Conservation (phyloP, 2,329 filamentous ascomycete genomes). For the Penicillium sp. region DNA sequence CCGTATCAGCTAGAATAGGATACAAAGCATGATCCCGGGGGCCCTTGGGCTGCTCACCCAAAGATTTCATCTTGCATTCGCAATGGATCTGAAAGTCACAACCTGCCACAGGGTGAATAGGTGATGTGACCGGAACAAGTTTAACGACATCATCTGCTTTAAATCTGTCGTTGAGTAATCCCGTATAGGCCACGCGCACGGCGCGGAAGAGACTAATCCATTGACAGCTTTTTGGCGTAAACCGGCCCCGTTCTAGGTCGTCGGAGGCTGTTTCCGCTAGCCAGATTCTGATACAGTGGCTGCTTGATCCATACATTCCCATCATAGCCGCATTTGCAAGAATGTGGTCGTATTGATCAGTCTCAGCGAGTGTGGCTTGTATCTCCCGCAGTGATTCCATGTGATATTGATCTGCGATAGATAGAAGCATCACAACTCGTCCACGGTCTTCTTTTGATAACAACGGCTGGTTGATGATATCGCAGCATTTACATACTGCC, state of each 20-base stretch:
- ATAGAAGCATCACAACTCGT: neutral
- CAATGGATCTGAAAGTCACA: neutral
- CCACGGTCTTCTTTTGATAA: neutral
- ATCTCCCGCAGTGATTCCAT: conserved; percentile 1
- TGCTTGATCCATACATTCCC: conserved; percentile 2
- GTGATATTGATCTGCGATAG: neutral
- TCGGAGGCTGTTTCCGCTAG: neutral
- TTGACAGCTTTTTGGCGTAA: neutral
- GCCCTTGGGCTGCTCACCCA: neutral
- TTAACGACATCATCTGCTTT: neutral
- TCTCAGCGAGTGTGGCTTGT: neutral
- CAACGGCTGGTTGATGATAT: neutral
- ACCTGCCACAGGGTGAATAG: neutral
- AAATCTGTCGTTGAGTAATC: neutral
- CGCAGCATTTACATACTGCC: conserved; percentile 1
- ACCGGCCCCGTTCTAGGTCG: neutral
- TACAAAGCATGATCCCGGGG: neutral
- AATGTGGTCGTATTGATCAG: conserved; percentile 1
- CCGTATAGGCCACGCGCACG: neutral
- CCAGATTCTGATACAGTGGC: conserved; percentile 1
- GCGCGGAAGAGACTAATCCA: conserved; percentile 1
- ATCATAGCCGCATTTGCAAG: conserved; percentile 2
- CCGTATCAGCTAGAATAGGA: neutral
- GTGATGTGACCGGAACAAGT: too few species aligned
- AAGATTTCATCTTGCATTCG: neutral